A percentile compares a stretch with the other conserved stretches of the same genome.
Conservation (phyloP, 192 early-diverging fungal genomes). For the Entomortierella beljakovae region DNA sequence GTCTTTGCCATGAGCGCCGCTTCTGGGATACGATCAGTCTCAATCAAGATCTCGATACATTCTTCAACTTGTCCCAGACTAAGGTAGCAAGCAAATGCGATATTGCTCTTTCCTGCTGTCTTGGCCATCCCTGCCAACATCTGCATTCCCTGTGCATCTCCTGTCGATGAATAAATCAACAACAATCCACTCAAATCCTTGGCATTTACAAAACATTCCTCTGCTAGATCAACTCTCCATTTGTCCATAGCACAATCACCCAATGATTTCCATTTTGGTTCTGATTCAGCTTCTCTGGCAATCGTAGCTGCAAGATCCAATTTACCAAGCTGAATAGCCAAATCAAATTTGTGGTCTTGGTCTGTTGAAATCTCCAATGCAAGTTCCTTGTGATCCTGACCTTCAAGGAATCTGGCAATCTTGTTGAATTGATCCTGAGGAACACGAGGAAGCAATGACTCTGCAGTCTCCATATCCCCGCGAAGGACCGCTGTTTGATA, state of each 20-base stretch:
- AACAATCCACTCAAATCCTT: conserved; percentile 93
- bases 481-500: conserved; percentile 98
- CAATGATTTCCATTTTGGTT: conserved; percentile 94
- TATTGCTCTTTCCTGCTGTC: conserved; percentile 87
- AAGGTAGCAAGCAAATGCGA: conserved; percentile 89
- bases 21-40: conserved; percentile 92
- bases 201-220: conserved; percentile 89
- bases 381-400: conserved; percentile 90
- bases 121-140: conserved; percentile 79
- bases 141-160: conserved; percentile 82
- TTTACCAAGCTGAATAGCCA: conserved; percentile 88
- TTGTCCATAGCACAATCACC: conserved; percentile 88
- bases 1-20: conserved; percentile 95
- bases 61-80: conserved; percentile 79
- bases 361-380: conserved; percentile 97
- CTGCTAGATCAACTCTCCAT: conserved; percentile 95
- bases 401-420: conserved; percentile 96
- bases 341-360: conserved; percentile 94
- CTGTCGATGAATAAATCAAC: conserved; percentile 90
- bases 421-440: conserved; percentile 89
- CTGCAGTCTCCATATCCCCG: conserved; percentile 90
- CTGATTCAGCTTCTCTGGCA: conserved; percentile 85
- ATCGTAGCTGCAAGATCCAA: conserved; percentile 89
- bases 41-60: conserved; percentile 88
- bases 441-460: conserved; percentile 83